A percentile compares a stretch with the other conserved stretches of the same genome.
Evolutionary conservation across 2,329 filamentous ascomycete genomes (phyloP).

Genomic region (Harringtonia lauricola): DNA sequence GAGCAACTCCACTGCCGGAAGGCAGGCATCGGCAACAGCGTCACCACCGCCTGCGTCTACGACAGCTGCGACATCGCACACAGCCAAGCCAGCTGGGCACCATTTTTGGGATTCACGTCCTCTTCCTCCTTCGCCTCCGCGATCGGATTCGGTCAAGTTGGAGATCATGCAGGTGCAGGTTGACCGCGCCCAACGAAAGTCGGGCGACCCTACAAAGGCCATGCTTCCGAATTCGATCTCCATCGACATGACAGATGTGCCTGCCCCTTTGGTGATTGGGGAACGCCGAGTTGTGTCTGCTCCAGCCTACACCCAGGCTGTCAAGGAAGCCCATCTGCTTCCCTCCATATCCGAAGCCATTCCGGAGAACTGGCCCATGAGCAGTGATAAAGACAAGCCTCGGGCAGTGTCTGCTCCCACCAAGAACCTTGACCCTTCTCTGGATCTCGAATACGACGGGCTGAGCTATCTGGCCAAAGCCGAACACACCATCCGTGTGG

Average conservation of each 20-base stretch:
- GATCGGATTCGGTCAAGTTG: conserved; percentile 13
- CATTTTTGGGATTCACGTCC: conserved; percentile 35
- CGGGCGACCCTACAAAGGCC: neutral
- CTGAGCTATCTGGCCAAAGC: conserved; percentile 3
- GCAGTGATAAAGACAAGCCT: conserved; percentile 19
- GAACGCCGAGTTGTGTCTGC: conserved; percentile 40
- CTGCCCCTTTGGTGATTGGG: neutral
- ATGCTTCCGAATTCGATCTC: neutral
- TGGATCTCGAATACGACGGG: conserved; percentile 8
- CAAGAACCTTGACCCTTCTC: too few species aligned
- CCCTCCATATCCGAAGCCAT: conserved; percentile 38
- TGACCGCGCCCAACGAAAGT: neutral
- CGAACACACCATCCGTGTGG: conserved; percentile 12
- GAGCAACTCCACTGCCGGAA: conserved; percentile 16
- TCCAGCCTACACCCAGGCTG: conserved; percentile 32
- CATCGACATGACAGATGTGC: neutral
- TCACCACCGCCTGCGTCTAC: neutral
- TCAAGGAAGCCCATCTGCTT: conserved; percentile 24
- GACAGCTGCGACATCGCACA: neutral
- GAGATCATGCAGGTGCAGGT: conserved; percentile 14
- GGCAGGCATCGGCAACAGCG: neutral
- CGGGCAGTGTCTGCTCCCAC: conserved; percentile 37
- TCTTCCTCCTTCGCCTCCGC: conserved; percentile 36
- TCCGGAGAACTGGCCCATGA: conserved; percentile 13
- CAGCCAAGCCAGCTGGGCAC: neutral